Evolutionary conservation across 1,284 basidiomycete genomes (phyloP), one percentile per base, ranked within the genome.

Genomic region (Ustilago hordei): DNA sequence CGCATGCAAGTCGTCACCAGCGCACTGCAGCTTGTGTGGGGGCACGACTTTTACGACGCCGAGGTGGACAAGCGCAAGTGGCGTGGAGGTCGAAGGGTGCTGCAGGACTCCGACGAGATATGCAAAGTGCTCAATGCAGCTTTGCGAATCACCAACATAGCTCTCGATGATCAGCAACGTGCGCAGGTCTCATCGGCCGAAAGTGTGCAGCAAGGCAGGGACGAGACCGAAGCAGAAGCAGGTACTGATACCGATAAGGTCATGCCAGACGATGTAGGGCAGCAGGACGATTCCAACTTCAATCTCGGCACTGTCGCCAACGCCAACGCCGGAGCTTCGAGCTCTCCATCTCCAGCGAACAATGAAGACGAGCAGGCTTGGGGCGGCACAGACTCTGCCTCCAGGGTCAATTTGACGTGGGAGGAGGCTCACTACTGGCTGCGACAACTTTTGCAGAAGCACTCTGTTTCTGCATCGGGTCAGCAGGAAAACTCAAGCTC

Each of bases 351-450:
- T 9, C 28, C 36, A 41, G 32, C 59, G 5, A 41, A 53, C 12
- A 23, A 13, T 4, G 23, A 23, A 3, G 63, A 53, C 19, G 50
- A 65, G 28, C 55, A 55, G 39, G 56, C 60, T 12, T 55, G 63
- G 56, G 53, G 35, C 1, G 52, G 59, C 5, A 31, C 48, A 12
- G 73, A 70, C 12, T 17, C 58, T 9, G 32, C 58, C 12, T 28
- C 38, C 17, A 60, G 64, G 28, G 28, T 71, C 53, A 64, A 70
- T 23, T 52, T 75, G 17, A 64, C 58, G 8, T 75, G 77, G 73
- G 75, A 69, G 15, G 78, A 79, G 52, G 78, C 78, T 32, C 55
- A 54, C 4, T 77, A 74, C 54, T 79, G 78, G 78, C 45, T 76
- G 13, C 66, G 34, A 4, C 12, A 43, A 28, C 65, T 76, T 28